A percentile compares a stretch with the other conserved stretches of the same genome.
Evolutionary conservation across 805 yeast genomes (phyloP).

Genomic region (Ogataea angusta): DNA sequence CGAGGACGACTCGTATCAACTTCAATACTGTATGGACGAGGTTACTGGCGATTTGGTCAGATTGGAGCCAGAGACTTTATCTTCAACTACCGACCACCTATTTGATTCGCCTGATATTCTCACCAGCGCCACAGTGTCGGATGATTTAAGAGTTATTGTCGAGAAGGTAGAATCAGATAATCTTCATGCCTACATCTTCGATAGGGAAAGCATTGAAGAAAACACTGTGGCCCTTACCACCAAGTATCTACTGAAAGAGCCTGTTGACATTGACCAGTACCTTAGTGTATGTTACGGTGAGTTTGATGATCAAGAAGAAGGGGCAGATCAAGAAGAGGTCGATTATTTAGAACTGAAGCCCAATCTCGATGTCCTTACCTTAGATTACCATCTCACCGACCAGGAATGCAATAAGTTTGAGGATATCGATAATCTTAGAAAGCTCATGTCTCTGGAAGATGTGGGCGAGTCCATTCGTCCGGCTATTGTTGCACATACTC

Average conservation of each 20-base stretch:
- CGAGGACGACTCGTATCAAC: constrained; percentile 9
- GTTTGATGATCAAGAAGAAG: constrained; percentile 8
- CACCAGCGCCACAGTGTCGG: constrained; percentile 15
- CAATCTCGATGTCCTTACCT: constrained; percentile 10
- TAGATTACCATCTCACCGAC: constrained; percentile 6
- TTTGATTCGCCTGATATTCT: constrained; percentile 10
- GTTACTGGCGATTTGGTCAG: constrained; percentile 19
- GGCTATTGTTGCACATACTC: constrained; percentile 8
- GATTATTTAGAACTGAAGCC: constrained; percentile 7
- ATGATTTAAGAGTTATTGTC: constrained; percentile 17
- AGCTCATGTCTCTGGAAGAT: constrained; percentile 16
- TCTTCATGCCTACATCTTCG: constrained; percentile 11
- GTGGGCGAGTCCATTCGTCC: constrained; percentile 9
- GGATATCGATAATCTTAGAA: constrained; percentile 12
- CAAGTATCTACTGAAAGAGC: constrained; percentile 12
- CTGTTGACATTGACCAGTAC: constrained; percentile 12
- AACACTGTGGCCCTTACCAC: constrained; percentile 13
- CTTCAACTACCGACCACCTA: constrained; percentile 6
- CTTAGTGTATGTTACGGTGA: constrained; percentile 12
- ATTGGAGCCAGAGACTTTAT: constrained; percentile 7
- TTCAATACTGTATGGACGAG: constrained; percentile 19
- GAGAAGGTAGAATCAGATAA: constrained; percentile 4
- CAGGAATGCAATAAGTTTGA: constrained; percentile 4
- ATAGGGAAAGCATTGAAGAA: constrained; percentile 7
- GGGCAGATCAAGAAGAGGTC: constrained; percentile 5